Conservation (phyloP, 1,284 basidiomycete species). For the Apiotrichum laibachii region DNA sequence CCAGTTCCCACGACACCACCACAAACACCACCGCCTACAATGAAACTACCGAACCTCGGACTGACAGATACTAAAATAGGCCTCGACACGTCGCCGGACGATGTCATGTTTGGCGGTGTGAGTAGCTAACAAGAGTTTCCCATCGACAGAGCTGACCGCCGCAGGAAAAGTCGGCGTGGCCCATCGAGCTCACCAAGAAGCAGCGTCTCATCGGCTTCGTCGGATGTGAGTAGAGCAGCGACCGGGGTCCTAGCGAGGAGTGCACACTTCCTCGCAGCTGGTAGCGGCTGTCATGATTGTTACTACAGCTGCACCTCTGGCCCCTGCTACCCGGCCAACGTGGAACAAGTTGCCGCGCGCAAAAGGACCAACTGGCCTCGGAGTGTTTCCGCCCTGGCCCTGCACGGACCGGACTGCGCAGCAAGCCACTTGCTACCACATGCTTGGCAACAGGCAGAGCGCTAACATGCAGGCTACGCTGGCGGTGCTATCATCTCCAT, state of each 20-base stretch:
- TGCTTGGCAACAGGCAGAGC: neutral
- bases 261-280: neutral
- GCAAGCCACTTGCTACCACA: too few species aligned
- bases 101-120: constrained; percentile 47
- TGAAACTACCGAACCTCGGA: neutral
- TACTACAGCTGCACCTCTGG: too few species aligned
- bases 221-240: constrained; percentile 60
- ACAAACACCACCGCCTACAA: neutral
- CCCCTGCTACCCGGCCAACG: too few species aligned
- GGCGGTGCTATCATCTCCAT: constrained; percentile 69
- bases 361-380: too few species aligned
- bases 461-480: constrained; percentile 53
- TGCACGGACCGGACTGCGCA: neutral
- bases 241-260: neutral
- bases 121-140: constrained; percentile 10
- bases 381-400: too few species aligned
- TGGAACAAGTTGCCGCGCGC: too few species aligned
- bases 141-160: neutral
- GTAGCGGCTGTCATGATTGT: too few species aligned
- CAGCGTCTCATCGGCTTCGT: constrained; percentile 80
- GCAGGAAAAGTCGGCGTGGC: constrained; percentile 70
- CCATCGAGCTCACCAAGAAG: constrained; percentile 68
- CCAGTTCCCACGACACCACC: neutral
- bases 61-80: neutral
- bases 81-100: constrained; percentile 34